Evolutionary conservation across 257 asterid genomes (phyloP).

Genomic region (Rauvolfia tetraphylla): DNA sequence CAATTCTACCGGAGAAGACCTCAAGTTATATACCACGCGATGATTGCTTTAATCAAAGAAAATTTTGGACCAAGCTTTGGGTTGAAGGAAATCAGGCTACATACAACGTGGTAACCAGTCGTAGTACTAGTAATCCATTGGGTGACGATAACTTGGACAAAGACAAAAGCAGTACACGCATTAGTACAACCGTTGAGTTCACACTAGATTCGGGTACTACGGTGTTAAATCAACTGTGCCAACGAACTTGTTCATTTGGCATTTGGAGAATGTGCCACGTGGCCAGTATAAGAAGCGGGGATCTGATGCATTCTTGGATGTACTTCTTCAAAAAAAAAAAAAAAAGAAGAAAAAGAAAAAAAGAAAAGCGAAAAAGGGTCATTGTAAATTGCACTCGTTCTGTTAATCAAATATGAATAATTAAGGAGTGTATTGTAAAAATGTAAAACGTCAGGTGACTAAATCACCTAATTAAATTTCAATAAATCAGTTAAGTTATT

Average conservation of each 20-base stretch:
- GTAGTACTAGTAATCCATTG: background rate
- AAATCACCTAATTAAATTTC: background rate
- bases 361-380: no score
- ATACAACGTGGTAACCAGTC: constrained; percentile 29
- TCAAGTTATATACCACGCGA: background rate
- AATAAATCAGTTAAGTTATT: background rate
- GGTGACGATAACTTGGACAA: background rate
- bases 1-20: background rate
- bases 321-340: no score
- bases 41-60: constrained; percentile 20
- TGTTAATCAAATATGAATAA: no score
- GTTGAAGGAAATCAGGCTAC: no score
- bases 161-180: background rate
- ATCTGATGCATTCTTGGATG: no score
- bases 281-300: no score
- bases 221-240: background rate
- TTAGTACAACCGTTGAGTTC: background rate
- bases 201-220: background rate
- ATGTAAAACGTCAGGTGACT: no score
- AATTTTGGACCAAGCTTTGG: background rate
- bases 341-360: no score
- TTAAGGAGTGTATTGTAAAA: no score
- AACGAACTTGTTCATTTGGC: constrained; percentile 7
- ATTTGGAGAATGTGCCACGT: background rate
- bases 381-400: no score